Conservation (phyloP, 495 filamentous ascomycete genomes). For the Neurospora tetrasperma region DNA sequence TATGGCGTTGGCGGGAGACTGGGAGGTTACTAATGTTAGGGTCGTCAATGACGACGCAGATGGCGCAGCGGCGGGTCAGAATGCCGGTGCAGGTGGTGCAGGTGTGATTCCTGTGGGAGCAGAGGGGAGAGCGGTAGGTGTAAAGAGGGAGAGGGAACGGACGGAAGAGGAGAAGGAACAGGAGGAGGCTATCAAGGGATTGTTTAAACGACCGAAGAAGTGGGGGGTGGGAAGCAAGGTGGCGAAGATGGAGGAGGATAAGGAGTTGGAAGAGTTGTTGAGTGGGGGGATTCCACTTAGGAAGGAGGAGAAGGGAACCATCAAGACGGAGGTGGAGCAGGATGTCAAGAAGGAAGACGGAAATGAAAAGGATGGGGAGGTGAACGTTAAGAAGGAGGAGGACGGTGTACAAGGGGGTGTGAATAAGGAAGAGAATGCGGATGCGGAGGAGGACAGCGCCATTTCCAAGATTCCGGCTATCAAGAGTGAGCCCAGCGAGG, state of each 20-base stretch:
- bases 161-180: conserved; percentile 55
- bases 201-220: conserved; percentile 48
- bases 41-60: conserved; percentile 19
- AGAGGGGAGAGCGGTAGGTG: conserved; percentile 43
- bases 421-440: conserved; percentile 8
- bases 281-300: conserved; percentile 31
- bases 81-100: background rate
- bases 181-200: conserved; percentile 45
- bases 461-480: conserved; percentile 1
- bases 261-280: conserved; percentile 64
- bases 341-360: conserved; percentile 4
- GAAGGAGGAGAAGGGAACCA: conserved; percentile 20
- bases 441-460: background rate
- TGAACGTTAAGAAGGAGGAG: conserved; percentile 24
- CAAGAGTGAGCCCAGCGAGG: conserved; percentile 14
- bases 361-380: background rate
- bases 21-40: conserved; percentile 60
- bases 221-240: conserved; percentile 65
- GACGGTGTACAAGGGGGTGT: conserved; percentile 2
- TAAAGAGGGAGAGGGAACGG: conserved; percentile 57
- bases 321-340: conserved; percentile 20
- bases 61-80: background rate
- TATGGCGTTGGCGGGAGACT: conserved; percentile 85
- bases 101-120: conserved; percentile 8
- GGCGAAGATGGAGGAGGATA: conserved; percentile 55